These are phyloP conservation scores for Xylaria sp. DNA, from an alignment of 2,329 filamentous ascomycete species.

Conservation along the genomic window DNA sequence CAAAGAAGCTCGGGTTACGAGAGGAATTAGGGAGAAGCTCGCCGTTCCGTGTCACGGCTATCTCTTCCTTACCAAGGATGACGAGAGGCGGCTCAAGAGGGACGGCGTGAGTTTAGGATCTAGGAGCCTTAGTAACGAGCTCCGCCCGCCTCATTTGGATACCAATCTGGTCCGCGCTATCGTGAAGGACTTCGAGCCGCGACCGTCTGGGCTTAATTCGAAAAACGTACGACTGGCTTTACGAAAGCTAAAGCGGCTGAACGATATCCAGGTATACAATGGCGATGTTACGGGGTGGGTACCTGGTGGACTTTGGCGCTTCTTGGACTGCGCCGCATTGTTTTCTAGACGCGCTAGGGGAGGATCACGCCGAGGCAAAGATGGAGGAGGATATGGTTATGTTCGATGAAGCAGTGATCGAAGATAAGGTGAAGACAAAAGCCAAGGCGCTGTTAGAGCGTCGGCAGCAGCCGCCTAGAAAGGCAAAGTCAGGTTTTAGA, in stretches of 20 bases:
- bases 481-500: no score
- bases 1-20: slow-evolving; percentile 6
- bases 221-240: no score
- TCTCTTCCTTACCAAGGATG: slow-evolving; percentile 12
- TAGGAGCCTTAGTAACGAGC: no score
- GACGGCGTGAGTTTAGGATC: no score
- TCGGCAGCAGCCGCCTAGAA: no score
- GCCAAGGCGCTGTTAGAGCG: no score
- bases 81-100: not conserved
- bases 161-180: slow-evolving; percentile 10
- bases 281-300: slow-evolving; percentile 9
- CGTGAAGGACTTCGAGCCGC: slow-evolving; percentile 19
- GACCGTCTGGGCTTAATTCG: not conserved
- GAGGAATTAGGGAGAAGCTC: slow-evolving; percentile 5
- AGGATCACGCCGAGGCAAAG: not conserved
- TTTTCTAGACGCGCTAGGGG: not conserved
- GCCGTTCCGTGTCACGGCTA: slow-evolving; percentile 17
- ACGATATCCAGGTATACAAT: slow-evolving; percentile 12
- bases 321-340: slow-evolving; percentile 13
- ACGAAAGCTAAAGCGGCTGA: no score
- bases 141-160: not conserved
- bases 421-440: no score
- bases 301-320: slow-evolving; percentile 13
- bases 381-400: slow-evolving; percentile 14
- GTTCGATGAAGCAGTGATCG: no score